Evolutionary conservation across 2,329 filamentous ascomycete genomes (phyloP), one percentile per base, ranked within the genome.

Genomic region (Madurella mycetomatis): DNA sequence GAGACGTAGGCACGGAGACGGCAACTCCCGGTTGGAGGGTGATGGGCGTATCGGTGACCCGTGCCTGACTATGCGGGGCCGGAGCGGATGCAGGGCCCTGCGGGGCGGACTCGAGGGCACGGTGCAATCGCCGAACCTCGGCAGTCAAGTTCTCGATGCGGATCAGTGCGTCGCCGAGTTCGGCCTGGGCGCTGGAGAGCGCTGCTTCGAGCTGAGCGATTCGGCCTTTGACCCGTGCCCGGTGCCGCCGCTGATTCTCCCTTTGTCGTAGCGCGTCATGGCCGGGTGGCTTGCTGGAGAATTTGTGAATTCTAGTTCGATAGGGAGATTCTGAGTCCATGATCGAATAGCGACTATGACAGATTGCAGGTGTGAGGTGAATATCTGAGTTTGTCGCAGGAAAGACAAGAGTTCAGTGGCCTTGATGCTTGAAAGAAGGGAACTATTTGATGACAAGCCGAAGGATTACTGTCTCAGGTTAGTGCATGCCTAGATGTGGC

Each of bases 211-310:
- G 64, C 1, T 68, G 66, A 1, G 67, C 61, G 25, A 78, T 69
- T 39, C 70, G 68, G 39, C 69, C 67, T 45, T 71, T 73, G 41
- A 71, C 69, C 31, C 73, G 67, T 9, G 75, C 74, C 4, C 77
- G 73, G 59, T 80, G 76, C 19, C 76, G 72, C 40, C 77, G 73
- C 61, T 80, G 76, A 58, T 80, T 80, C 44, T 80, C 72, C n/a
- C 76, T 74, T 15, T 77, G 72, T 8, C 77, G 70, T 9, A 59
- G 60, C 2, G 66, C 63, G 18, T 70, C 66, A 53, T 72, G 64
- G 4, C 68, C 63, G 5, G 64, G 60, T 3, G 68, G 55, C 47
- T 61, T 67, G 30, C 51, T 48, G 1, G 66, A 65, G 61, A 67
- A 69, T 44, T 66, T 69, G 44, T 54, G 56, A 7, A 62, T 45